Evolutionary conservation across 805 yeast species (phyloP), one percentile per base, ranked within the genome.

Genomic region (Suhomyces sp.): DNA sequence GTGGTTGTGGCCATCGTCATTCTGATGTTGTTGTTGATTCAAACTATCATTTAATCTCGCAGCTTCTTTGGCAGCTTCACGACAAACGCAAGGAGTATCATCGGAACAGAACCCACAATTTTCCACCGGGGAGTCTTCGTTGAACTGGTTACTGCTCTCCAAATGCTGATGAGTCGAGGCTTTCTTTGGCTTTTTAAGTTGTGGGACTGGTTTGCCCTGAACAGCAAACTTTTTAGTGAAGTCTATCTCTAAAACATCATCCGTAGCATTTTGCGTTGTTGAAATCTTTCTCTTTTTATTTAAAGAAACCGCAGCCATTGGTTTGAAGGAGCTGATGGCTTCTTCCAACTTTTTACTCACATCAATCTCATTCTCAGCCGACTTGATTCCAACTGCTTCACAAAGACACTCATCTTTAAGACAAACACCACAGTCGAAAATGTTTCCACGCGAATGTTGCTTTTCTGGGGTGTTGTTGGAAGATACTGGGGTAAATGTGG

Each of bases 41-140:
- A 65, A 48, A 3, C 63, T 43, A 13, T 52, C 48, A 37, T 55
- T 60, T 38, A 70, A 50, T 12, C 56, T 46, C 3, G 70, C 74
- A 2, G 72, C 74, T 50, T 72, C 78, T 46, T 69, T 67, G 2
- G 79, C 81, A 12, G 77, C 84, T 47, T 88, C 96, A 18, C 91
- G 77, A 56, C 97, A 91, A 2, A 91, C 84, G 61, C 98, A 91
- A 2, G 95, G 90, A 0, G 95, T 81, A 47, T 81, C 93, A 47
- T 86, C 95, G 0, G 95, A 78, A 54, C 98, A 91, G 59, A 91
- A 90, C 0, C 98, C 98, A 60, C 98, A 91, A 39, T 83, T 78
- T 46, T 85, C 95, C 40, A 71, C 68, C 5, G 78, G 74, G 1
- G 76, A 73, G 24, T 60, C 60, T 32, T 72, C 76, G 40, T 70